Conservation (phyloP, 139 green algal genomes). For the Micromonas pusilla region DNA sequence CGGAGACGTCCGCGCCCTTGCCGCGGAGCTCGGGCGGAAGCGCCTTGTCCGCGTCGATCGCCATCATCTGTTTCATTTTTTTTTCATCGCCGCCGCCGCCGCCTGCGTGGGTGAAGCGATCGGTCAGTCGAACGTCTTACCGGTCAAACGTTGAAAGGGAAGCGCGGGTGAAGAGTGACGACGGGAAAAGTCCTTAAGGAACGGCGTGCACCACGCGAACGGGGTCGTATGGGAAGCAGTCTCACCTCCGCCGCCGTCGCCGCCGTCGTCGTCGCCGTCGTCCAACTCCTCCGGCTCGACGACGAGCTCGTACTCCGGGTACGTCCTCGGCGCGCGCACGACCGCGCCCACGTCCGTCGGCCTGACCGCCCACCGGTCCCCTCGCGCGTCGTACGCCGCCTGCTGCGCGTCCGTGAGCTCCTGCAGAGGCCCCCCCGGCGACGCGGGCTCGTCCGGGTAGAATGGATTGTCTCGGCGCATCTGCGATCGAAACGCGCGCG, state of each 20-base stretch:
- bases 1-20: not conserved
- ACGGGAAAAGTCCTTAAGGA: no score
- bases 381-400: not conserved
- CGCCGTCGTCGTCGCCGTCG: slow-evolving; percentile 36
- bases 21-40: not conserved
- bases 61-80: not conserved
- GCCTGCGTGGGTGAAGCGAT: no score
- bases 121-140: no score
- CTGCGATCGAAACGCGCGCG: slow-evolving; percentile 72
- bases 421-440: not conserved
- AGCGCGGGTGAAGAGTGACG: no score
- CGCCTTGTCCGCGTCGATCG: no score
- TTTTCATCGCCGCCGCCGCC: no score
- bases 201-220: not conserved
- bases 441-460: slow-evolving; percentile 56
- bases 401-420: not conserved
- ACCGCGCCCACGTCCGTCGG: not conserved
- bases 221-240: no score
- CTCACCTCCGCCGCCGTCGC: not conserved
- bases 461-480: slow-evolving; percentile 63
- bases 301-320: slow-evolving; percentile 60
- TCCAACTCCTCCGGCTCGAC: slow-evolving; percentile 60
- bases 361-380: slow-evolving; percentile 13
- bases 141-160: no score
- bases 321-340: slow-evolving; percentile 33